Evolutionary conservation across 2,329 filamentous ascomycete genomes (phyloP).

Genomic region (Fusarium secorum): DNA sequence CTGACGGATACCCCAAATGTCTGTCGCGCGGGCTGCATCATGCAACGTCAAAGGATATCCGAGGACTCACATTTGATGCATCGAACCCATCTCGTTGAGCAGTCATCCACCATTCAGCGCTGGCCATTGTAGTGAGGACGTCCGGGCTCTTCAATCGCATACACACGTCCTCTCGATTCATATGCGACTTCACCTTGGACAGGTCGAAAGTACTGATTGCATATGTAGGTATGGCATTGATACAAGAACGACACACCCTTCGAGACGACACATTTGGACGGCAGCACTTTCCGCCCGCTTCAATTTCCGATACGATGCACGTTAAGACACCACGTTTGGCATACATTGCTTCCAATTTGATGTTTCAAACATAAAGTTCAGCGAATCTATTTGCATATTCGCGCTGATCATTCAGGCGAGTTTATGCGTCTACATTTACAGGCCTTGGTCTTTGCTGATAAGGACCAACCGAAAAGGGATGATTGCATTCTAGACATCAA

Average conservation of each 20-base stretch:
- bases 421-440: not conserved
- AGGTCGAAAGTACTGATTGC: not conserved
- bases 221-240: not conserved
- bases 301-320: not conserved
- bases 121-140: not conserved
- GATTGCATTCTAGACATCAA: not conserved
- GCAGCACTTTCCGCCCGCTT: not conserved
- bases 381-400: not conserved
- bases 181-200: not conserved
- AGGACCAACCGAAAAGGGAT: not conserved
- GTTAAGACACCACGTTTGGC: not conserved
- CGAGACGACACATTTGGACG: not conserved
- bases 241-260: not conserved
- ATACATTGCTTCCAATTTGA: not conserved
- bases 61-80: not conserved
- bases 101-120: not conserved
- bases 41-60: not conserved
- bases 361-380: not conserved
- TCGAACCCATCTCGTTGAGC: not conserved
- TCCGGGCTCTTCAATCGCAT: not conserved
- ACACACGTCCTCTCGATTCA: rapidly evolving
- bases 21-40: not conserved
- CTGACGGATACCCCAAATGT: not conserved
- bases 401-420: not conserved
- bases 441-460: not conserved